Evolutionary conservation across 1,284 basidiomycete species (phyloP), one percentile per base, ranked within the genome.

Genomic region (Ustilago xerochloae): DNA sequence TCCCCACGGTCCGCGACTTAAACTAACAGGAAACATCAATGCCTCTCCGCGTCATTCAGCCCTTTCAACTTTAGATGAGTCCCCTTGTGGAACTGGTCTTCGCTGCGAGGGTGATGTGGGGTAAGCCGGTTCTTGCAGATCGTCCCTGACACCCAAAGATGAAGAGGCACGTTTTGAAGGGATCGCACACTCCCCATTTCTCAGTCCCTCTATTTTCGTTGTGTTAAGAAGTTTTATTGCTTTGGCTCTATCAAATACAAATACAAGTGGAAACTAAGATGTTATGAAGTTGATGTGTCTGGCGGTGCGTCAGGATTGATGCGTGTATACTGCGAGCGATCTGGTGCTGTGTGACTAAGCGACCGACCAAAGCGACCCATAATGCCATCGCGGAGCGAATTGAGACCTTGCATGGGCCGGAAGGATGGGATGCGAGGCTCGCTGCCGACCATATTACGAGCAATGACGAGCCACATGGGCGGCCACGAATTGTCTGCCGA

Each of bases 91-190:
- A 20, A 20, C n/a, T 39, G 38, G 2, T 10, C 5, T 13, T 26
- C 12, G 13, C 15, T 16, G 41, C 18, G 43, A 24, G 36, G 16
- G 29, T 35, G 43, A 22, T 18, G 38, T 12, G 16, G 38, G n/a
- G 36, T 28, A n/a, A 18, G 16, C 49, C 48, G 69, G 70, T 56
- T 66, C 68, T 75, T 77, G 78, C 78, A 80, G 78, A 80, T 80
- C 78, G 76, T 56, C 63, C 65, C 60, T 41, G 62, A 68, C n/a
- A 18, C 43, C 49, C 48, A 56, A 45, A 32, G 12, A 51, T 61
- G 63, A 67, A 50, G 72, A 61, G 47, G 46, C 24, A 67, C 74
- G 76, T 80, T 80, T 78, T 80, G 76, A 80, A 80, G 76, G 70
- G 54, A 61, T 67, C 69, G 41, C 63, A 78, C 78, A 80, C 66